Evolutionary conservation across 2,329 filamentous ascomycete genomes (phyloP).

Genomic region (Trichoderma citrinoviride): DNA sequence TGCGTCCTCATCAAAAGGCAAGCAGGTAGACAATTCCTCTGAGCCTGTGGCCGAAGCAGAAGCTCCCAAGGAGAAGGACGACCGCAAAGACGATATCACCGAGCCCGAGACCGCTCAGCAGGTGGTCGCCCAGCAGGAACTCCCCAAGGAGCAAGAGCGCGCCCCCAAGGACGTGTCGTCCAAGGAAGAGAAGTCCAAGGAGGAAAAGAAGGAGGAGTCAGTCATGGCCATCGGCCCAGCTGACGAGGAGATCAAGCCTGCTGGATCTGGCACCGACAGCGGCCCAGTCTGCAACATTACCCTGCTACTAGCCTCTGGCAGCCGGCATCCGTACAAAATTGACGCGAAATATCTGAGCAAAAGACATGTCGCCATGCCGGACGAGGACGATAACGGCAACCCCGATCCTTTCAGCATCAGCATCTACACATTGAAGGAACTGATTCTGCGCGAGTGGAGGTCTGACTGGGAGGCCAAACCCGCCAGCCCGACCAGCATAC

Average conservation of each 20-base stretch:
- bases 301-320: constrained; percentile 75
- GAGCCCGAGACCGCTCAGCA: neutral
- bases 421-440: constrained; percentile 88
- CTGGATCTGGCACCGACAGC: constrained; percentile 34
- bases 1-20: constrained; percentile 34
- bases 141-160: constrained; percentile 23
- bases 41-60: constrained; percentile 29
- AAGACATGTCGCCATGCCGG: constrained; percentile 73
- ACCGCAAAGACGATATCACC: constrained; percentile 23
- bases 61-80: constrained; percentile 17
- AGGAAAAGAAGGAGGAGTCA: constrained; percentile 33
- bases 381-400: constrained; percentile 55
- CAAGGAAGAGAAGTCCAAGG: constrained; percentile 22
- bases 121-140: constrained; percentile 17
- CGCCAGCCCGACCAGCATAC: constrained; percentile 81
- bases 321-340: constrained; percentile 84
- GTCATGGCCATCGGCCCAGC: constrained; percentile 45
- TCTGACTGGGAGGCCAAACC: constrained; percentile 88
- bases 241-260: constrained; percentile 42
- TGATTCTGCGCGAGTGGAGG: constrained; percentile 91
- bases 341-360: constrained; percentile 82
- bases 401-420: constrained; percentile 85
- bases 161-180: neutral
- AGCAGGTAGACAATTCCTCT: constrained; percentile 32
- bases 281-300: constrained; percentile 67